A percentile compares a stretch with the other conserved stretches of the same genome.
These are phyloP conservation scores for Hapsidospora chrysogenum DNA, from an alignment of 495 filamentous ascomycete genomes.

Conservation along the genomic window DNA sequence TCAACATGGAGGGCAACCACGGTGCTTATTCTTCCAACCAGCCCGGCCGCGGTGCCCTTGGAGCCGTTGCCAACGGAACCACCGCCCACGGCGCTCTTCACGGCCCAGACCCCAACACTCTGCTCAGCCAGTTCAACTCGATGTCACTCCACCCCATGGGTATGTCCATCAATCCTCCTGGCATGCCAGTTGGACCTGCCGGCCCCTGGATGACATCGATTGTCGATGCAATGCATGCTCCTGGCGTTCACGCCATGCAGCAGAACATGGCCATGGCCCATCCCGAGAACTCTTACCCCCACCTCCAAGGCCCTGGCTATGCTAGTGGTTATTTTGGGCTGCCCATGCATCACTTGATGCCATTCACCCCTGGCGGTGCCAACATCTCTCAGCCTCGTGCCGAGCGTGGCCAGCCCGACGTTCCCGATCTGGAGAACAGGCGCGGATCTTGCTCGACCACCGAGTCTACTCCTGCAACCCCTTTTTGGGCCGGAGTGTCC, in stretches of 20 bases:
- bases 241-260: too few species aligned
- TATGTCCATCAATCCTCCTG: slow-evolving; percentile 6
- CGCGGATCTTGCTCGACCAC: slow-evolving; percentile 53
- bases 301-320: slow-evolving; percentile 8
- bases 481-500: slow-evolving; percentile 35
- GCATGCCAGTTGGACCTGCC: slow-evolving; percentile 6
- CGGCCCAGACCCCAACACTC: slow-evolving; percentile 12
- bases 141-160: slow-evolving; percentile 16
- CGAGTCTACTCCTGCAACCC: slow-evolving; percentile 47
- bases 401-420: slow-evolving; percentile 25
- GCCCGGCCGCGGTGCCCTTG: neutral
- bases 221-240: too few species aligned
- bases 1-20: slow-evolving; percentile 2
- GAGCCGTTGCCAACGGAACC: too few species aligned
- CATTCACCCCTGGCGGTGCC: slow-evolving; percentile 30
- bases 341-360: slow-evolving; percentile 21
- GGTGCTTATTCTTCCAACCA: slow-evolving; percentile 1
- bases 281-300: slow-evolving; percentile 7
- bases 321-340: slow-evolving; percentile 17
- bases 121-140: slow-evolving; percentile 23
- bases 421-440: slow-evolving; percentile 42
- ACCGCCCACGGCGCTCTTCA: too few species aligned
- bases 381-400: slow-evolving; percentile 17
- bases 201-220: slow-evolving; percentile 16
- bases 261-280: slow-evolving; percentile 4